Percentiles rank a stretch among this genome's conserved stretches.
Evolutionary conservation across 1,284 basidiomycete genomes (phyloP).

Genomic region (Malassezia japonica): DNA sequence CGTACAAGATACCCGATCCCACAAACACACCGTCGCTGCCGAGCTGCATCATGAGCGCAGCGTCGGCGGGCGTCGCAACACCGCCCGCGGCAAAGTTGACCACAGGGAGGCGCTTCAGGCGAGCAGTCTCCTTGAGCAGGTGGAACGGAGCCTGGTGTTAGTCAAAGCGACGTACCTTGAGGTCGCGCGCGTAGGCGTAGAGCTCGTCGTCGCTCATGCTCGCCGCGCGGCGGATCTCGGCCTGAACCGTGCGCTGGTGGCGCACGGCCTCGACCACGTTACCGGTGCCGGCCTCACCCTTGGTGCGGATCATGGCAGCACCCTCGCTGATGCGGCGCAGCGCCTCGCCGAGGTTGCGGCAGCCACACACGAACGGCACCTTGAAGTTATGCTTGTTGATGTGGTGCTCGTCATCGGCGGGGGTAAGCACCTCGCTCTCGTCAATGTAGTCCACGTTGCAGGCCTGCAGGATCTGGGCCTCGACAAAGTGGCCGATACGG

Average conservation of each 20-base stretch:
- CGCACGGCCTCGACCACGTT: slow-evolving; percentile 89
- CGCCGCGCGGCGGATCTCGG: slow-evolving; percentile 75
- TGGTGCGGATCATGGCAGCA: slow-evolving; percentile 51
- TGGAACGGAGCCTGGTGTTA: slow-evolving; percentile 76
- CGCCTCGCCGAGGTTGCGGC: slow-evolving; percentile 65
- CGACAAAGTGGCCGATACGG: slow-evolving; percentile 84
- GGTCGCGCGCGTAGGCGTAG: slow-evolving; percentile 82
- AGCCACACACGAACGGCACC: slow-evolving; percentile 59
- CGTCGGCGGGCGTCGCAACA: slow-evolving; percentile 92
- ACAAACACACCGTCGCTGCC: slow-evolving; percentile 78
- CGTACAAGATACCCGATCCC: slow-evolving; percentile 47
- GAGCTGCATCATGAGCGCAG: slow-evolving; percentile 98
- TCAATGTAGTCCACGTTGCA: slow-evolving; percentile 98
- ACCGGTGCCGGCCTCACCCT: slow-evolving; percentile 76
- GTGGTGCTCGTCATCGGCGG: slow-evolving; percentile 60
- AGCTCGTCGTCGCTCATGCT: slow-evolving; percentile 84
- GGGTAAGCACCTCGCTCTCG: slow-evolving; percentile 82
- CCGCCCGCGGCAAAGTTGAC: slow-evolving; percentile 70
- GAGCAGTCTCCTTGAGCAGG: slow-evolving; percentile 87
- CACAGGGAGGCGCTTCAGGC: slow-evolving; percentile 84
- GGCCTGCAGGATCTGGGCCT: slow-evolving; percentile 71
- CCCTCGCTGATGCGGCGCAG: slow-evolving; percentile 93
- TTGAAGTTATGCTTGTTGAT: slow-evolving; percentile 58
- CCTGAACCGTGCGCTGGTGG: slow-evolving; percentile 72
- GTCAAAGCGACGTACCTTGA: slow-evolving; percentile 10